A percentile compares a stretch with the other conserved stretches of the same genome.
phyloP scores from a whole-genome alignment of 2,329 filamentous ascomycete species.

The Fusarium concolor region DNA sequence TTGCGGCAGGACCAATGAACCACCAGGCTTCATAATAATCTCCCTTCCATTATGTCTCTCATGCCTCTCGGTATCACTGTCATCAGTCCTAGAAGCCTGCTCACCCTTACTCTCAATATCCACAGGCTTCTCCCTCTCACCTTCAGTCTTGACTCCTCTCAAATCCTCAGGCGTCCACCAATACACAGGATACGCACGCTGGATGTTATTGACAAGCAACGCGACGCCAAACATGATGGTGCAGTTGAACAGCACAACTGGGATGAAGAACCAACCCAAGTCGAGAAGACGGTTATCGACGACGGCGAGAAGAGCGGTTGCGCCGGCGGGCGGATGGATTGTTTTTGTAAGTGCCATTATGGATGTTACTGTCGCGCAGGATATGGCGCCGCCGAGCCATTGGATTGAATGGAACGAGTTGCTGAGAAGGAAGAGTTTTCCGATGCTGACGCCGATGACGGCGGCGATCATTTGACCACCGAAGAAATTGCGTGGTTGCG shows the following conservation, averaged over 20 bases:
- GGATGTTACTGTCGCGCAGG: slow-evolving; percentile 71
- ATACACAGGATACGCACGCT: slow-evolving; percentile 74
- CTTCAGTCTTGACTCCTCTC: not conserved
- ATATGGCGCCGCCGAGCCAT: slow-evolving; percentile 73
- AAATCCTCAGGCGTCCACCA: slow-evolving; percentile 71
- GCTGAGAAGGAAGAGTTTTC: slow-evolving; percentile 72
- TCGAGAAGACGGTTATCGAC: slow-evolving; percentile 63
- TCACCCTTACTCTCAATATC: slow-evolving; percentile 35
- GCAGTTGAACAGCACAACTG: slow-evolving; percentile 70
- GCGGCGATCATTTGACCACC: slow-evolving; percentile 74
- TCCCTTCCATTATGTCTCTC: slow-evolving; percentile 39
- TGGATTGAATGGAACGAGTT: slow-evolving; percentile 62
- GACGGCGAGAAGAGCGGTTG: slow-evolving; percentile 77
- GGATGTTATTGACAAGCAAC: slow-evolving; percentile 75
- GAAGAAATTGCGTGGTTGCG: slow-evolving; percentile 78
- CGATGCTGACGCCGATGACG: slow-evolving; percentile 69
- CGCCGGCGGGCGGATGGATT: slow-evolving; percentile 79
- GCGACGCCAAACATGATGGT: slow-evolving; percentile 71
- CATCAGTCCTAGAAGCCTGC: slow-evolving; percentile 18
- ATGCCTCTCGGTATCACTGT: slow-evolving; percentile 27
- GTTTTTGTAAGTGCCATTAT: slow-evolving; percentile 78
- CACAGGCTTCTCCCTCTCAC: not conserved
- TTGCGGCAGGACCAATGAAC: slow-evolving; percentile 51
- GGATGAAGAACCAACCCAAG: slow-evolving; percentile 77
- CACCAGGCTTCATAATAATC: slow-evolving; percentile 51